Evolutionary conservation across 305 asterid species (phyloP).

Genomic region (Andrographis paniculata): DNA sequence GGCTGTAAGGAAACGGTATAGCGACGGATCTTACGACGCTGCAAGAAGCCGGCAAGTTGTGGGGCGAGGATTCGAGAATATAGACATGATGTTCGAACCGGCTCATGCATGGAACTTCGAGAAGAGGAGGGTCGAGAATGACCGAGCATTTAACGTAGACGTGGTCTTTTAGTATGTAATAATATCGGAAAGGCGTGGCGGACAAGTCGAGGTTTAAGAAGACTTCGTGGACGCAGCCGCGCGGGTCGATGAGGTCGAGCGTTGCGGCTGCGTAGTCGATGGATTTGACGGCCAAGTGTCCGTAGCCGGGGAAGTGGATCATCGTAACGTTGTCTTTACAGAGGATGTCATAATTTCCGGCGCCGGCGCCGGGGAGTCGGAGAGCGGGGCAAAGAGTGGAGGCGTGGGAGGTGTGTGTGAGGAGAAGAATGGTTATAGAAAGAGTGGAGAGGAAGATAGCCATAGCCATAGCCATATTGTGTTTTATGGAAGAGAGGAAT

Average conservation of each 20-base stretch:
- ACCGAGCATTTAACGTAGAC: background rate
- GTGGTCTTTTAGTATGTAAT: background rate
- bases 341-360: background rate
- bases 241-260: background rate
- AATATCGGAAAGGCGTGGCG: background rate
- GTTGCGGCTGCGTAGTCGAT: background rate
- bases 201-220: background rate
- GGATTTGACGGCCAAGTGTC: background rate
- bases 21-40: background rate
- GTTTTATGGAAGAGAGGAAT: no score
- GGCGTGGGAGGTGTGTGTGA: no score
- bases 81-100: background rate
- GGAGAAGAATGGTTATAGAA: no score
- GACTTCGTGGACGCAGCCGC: background rate
- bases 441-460: no score
- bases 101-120: background rate
- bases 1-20: background rate
- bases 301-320: background rate
- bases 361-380: background rate
- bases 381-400: background rate
- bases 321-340: background rate
- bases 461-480: no score
- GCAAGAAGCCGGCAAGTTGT: background rate
- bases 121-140: background rate
- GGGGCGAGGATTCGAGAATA: background rate